Evolutionary conservation across 768 basidiomycete species (phyloP), one percentile per base, ranked within the genome.

Genomic region (Trametes cubensis): DNA sequence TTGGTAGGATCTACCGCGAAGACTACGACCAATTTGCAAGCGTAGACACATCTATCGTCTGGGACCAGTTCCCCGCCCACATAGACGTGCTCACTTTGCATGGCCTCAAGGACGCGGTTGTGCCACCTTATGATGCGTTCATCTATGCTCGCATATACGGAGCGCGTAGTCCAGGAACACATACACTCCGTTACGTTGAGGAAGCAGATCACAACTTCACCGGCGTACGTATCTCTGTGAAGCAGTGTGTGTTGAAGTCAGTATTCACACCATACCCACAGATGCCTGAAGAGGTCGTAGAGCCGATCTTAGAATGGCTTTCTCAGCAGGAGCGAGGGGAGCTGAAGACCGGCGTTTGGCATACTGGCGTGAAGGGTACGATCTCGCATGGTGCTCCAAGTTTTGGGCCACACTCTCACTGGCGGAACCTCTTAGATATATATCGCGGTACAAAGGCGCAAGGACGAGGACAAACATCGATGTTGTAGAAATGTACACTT

Each of bases 201-300:
- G 82, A 81, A 46, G 89, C 87, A 8, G 90, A 92, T 75, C 92
- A 93, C 70, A 93, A 92, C 73, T 89, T 87, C 67, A 85, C 83
- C 23, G 85, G 86, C 23, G 82, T 83, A 61, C 45, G 79, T 60
- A 25, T 1, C 17, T 11, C 34, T 38, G 23, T 42, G 20, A 18
- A 34, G 18, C 6, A 13, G 25, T 20, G 11, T 15, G 5, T 11
- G 4, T 34, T 34, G 2, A 11, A 8, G 14, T 6, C 2, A 7
- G 25, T 28, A 13, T 10, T 49, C 14, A 28, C 14, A 4, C 14
- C 10, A 8, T 5, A 10, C 13, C 28, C 14, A 10, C 52, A 83
- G 83, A 81, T 82, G 58, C 83, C 84, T 64, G 87, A 89, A 57
- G 83, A 89, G 53, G 79, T 93, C 15, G 84, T 89, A 20, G 82